Conservation (phyloP, 2,329 filamentous ascomycete genomes). For the Alternaria brassicicola region DNA sequence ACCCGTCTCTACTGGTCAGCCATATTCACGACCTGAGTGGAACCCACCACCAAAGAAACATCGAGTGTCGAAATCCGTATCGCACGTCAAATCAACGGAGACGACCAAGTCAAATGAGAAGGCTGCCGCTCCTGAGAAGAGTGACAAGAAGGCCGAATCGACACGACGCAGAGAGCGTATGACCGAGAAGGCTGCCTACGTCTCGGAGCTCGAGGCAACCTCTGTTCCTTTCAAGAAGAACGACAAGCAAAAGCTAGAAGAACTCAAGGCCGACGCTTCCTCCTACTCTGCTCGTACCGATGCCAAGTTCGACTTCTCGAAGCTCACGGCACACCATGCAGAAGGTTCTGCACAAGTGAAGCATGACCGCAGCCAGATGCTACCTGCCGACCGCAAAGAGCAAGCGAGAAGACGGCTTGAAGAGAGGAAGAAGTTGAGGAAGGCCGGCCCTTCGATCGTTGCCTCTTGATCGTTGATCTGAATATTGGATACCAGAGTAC, state of each 20-base stretch:
- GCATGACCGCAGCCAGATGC: slow-evolving; percentile 25
- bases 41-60: slow-evolving; percentile 28
- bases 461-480: neutral
- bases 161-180: neutral
- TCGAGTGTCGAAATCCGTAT: slow-evolving; percentile 24
- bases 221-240: slow-evolving; percentile 3
- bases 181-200: slow-evolving; percentile 1
- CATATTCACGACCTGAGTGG: slow-evolving; percentile 34
- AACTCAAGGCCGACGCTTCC: neutral
- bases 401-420: slow-evolving; percentile 34
- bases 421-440: slow-evolving; percentile 37
- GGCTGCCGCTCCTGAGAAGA: neutral
- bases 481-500: neutral
- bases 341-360: slow-evolving; percentile 29
- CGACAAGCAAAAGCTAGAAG: neutral
- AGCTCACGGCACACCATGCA: slow-evolving; percentile 32
- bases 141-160: slow-evolving; percentile 5
- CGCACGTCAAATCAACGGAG: slow-evolving; percentile 15
- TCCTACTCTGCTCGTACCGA: slow-evolving; percentile 17
- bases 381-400: slow-evolving; percentile 34
- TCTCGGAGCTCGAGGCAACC: slow-evolving; percentile 12
- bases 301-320: slow-evolving; percentile 30
- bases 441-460: slow-evolving; percentile 15
- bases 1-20: slow-evolving; percentile 37
- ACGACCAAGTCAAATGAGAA: slow-evolving; percentile 11